These are phyloP conservation scores for Rhizophlyctis rosea DNA, from an alignment of 192 early-diverging fungal genomes.

Conservation along the genomic window DNA sequence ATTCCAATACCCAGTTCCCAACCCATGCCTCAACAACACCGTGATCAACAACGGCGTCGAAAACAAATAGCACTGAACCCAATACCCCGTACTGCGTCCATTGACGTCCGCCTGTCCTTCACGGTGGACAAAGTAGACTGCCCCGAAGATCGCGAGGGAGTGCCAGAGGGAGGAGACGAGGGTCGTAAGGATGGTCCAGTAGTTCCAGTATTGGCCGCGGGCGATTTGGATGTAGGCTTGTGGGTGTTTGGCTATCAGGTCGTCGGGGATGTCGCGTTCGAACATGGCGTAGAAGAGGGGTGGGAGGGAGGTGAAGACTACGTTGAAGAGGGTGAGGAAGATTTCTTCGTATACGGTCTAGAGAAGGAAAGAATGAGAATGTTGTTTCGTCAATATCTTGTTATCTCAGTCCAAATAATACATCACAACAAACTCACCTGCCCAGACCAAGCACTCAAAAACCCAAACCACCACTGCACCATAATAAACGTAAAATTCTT, in stretches of 20 bases:
- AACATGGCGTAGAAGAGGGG: slow-evolving; percentile 48
- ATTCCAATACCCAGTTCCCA: slow-evolving; percentile 38
- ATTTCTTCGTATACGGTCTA: slow-evolving; percentile 51
- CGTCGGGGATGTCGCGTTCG: slow-evolving; percentile 46
- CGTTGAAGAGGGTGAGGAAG: slow-evolving; percentile 53
- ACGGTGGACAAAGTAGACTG: slow-evolving; percentile 32
- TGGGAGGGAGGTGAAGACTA: slow-evolving; percentile 51
- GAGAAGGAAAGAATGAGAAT: neutral
- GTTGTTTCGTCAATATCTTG: too few relatives aligned
- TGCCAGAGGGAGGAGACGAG: slow-evolving; percentile 3
- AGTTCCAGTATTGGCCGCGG: slow-evolving; percentile 27
- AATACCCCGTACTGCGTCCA: slow-evolving; percentile 43
- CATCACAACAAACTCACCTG: slow-evolving; percentile 40
- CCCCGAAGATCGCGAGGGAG: slow-evolving; percentile 29
- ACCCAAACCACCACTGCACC: slow-evolving; percentile 50
- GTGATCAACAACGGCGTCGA: slow-evolving; percentile 41
- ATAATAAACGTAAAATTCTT: slow-evolving; percentile 57
- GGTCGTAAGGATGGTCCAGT: neutral
- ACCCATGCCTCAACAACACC: slow-evolving; percentile 32
- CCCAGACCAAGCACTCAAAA: slow-evolving; percentile 45
- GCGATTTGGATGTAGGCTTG: slow-evolving; percentile 43
- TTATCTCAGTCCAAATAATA: too few relatives aligned
- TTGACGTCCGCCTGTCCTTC: slow-evolving; percentile 28
- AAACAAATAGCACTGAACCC: slow-evolving; percentile 42
- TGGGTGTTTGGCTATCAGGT: slow-evolving; percentile 33